Percentiles rank a stretch among this genome's conserved stretches.
These are phyloP conservation scores for Carex cristatella DNA, from an alignment of 176 grass and related monocot genomes.

Conservation along the genomic window DNA sequence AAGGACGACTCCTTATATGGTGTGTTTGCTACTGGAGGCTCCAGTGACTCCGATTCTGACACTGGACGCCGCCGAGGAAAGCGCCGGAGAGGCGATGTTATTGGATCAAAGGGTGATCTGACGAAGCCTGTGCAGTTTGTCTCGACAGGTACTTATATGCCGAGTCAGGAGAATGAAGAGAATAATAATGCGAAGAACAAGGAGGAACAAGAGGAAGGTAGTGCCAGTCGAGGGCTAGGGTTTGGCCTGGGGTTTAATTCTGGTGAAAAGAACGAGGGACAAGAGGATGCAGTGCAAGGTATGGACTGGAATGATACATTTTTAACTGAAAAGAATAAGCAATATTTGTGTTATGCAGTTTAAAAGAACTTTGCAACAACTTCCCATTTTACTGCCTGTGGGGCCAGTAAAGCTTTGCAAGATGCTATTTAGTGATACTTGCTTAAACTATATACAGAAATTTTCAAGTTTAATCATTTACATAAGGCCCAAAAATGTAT, in stretches of 20 bases:
- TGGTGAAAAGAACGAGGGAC: neutral
- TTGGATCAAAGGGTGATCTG: constrained; percentile 9
- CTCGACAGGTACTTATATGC: constrained; percentile 10
- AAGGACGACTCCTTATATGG: constrained; percentile 68
- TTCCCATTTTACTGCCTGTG: neutral
- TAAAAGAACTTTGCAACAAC: neutral
- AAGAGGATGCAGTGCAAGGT: constrained; percentile 7
- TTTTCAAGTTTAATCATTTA: neutral
- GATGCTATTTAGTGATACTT: neutral
- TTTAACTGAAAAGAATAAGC: neutral
- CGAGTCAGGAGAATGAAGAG: constrained; percentile 18
- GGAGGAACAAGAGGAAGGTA: constrained; percentile 1
- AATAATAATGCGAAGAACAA: neutral
- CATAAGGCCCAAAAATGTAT: neutral
- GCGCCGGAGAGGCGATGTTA: neutral
- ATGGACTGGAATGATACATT: neutral
- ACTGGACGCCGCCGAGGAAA: constrained; percentile 8
- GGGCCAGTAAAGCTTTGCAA: neutral
- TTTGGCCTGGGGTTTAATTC: constrained; percentile 8
- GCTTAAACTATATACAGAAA: neutral
- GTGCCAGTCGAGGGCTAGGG: neutral
- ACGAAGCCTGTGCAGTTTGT: constrained; percentile 21
- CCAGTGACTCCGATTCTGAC: constrained; percentile 25
- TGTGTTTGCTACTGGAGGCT: constrained; percentile 10
- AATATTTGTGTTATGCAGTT: neutral